Conservation (phyloP, 2,329 filamentous ascomycete species). For the Onygena corvina region DNA sequence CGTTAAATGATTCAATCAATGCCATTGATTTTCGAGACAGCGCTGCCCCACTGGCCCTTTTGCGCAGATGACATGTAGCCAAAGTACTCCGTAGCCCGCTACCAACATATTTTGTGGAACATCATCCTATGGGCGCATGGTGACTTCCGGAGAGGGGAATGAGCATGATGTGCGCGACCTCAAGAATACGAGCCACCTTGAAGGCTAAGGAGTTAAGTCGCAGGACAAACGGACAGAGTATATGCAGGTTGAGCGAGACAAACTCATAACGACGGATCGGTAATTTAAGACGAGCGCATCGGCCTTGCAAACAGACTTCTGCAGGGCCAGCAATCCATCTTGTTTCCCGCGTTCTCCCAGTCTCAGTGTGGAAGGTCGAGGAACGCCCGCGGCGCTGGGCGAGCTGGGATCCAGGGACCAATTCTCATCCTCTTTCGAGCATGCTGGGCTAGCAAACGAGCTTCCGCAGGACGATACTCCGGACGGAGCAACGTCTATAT, state of each 20-base stretch:
- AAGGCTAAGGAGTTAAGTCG: not conserved
- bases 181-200: not conserved
- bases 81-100: too few species aligned
- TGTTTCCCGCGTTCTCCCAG: not conserved
- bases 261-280: too few species aligned
- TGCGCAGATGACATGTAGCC: too few species aligned
- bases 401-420: not conserved
- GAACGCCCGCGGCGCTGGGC: not conserved
- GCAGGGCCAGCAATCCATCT: too few species aligned
- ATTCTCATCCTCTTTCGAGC: too few species aligned
- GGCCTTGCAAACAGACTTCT: not conserved
- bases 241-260: too few species aligned
- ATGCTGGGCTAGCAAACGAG: not conserved
- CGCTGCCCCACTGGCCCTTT: not conserved
- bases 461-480: not conserved
- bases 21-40: not conserved
- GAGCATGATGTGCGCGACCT: not conserved
- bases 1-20: not conserved
- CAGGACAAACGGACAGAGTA: not conserved
- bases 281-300: not conserved
- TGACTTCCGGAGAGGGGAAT: not conserved
- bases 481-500: not conserved
- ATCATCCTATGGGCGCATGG: not conserved
- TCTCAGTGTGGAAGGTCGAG: slow-evolving; percentile 1
- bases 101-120: too few species aligned